These are phyloP conservation scores for Mycena rosella DNA, from an alignment of 768 basidiomycete genomes.

Conservation along the genomic window DNA sequence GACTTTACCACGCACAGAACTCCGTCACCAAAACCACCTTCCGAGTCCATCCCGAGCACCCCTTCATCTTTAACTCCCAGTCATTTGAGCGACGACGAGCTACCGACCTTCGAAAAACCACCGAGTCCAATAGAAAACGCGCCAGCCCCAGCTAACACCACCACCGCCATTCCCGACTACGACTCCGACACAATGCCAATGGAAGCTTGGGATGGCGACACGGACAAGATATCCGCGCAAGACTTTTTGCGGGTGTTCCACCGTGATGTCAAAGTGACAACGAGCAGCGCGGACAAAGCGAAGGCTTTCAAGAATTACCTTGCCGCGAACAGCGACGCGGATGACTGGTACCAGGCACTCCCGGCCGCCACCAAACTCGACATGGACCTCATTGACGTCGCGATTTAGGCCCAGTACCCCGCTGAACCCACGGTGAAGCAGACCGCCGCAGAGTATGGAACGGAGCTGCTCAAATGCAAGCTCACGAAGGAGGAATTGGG, in stretches of 20 bases:
- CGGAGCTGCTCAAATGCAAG: neutral
- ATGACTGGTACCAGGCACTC: slow-evolving; percentile 12
- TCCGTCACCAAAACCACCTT: neutral
- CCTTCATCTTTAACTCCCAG: slow-evolving; percentile 1
- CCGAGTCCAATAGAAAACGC: neutral
- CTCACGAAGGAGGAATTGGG: slow-evolving; percentile 12
- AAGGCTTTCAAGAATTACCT: slow-evolving; percentile 14
- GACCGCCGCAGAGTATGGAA: neutral
- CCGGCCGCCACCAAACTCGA: neutral
- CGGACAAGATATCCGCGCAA: slow-evolving; percentile 12
- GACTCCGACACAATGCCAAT: slow-evolving; percentile 3
- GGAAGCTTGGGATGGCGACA: slow-evolving; percentile 13
- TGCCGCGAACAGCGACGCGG: neutral
- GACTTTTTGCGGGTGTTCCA: slow-evolving; percentile 12
- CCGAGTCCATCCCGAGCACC: neutral
- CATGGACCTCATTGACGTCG: slow-evolving; percentile 11
- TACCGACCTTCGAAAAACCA: neutral
- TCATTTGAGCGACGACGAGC: neutral
- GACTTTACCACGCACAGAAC: neutral
- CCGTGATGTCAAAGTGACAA: neutral
- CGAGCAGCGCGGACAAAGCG: slow-evolving; percentile 5
- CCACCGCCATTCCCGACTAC: slow-evolving; percentile 1
- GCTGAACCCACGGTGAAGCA: slow-evolving; percentile 2
- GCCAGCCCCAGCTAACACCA: neutral
- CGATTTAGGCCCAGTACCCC: slow-evolving; percentile 3